A percentile compares a stretch with the other conserved stretches of the same genome.
phyloP scores from a whole-genome alignment of 768 basidiomycete species.

The Auricularia sp. region DNA sequence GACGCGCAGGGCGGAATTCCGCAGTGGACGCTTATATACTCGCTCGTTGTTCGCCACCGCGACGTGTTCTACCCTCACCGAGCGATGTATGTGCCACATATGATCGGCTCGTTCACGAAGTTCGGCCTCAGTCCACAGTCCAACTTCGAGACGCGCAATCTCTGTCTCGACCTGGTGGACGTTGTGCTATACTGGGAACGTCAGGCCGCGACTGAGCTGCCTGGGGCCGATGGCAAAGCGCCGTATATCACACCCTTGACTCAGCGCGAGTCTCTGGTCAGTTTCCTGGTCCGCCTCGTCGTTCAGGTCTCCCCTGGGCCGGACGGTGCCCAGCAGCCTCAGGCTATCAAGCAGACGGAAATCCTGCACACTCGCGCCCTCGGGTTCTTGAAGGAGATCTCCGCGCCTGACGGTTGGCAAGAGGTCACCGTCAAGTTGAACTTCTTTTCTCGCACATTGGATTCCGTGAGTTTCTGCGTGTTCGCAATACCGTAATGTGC shows the following conservation, averaged over 20 bases:
- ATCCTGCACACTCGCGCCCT: slow-evolving; percentile 42
- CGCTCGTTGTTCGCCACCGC: slow-evolving; percentile 84
- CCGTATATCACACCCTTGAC: slow-evolving; percentile 67
- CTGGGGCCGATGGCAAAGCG: slow-evolving; percentile 8
- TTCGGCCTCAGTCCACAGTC: slow-evolving; percentile 69
- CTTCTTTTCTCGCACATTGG: slow-evolving; percentile 78
- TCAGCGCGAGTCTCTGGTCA: slow-evolving; percentile 84
- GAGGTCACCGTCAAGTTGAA: slow-evolving; percentile 87
- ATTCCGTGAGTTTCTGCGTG: slow-evolving; percentile 45
- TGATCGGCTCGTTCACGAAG: slow-evolving; percentile 81
- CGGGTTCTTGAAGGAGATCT: slow-evolving; percentile 60
- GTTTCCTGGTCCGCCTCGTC: slow-evolving; percentile 87
- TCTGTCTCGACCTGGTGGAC: slow-evolving; percentile 86
- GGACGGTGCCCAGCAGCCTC: slow-evolving; percentile 8
- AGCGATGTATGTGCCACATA: slow-evolving; percentile 84
- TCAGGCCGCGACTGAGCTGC: slow-evolving; percentile 27
- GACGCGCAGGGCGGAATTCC: slow-evolving; percentile 66
- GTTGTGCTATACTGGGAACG: slow-evolving; percentile 93
- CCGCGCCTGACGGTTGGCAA: slow-evolving; percentile 76
- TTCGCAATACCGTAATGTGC: slow-evolving; percentile 3
- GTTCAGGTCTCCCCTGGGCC: slow-evolving; percentile 54
- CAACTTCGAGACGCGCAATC: slow-evolving; percentile 66
- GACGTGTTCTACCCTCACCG: slow-evolving; percentile 89
- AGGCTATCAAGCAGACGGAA: slow-evolving; percentile 25
- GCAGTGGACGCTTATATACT: slow-evolving; percentile 70